Percentiles rank a stretch among this genome's conserved stretches.
Conservation (phyloP, 768 basidiomycete species). For the Kondoa malvinella region DNA sequence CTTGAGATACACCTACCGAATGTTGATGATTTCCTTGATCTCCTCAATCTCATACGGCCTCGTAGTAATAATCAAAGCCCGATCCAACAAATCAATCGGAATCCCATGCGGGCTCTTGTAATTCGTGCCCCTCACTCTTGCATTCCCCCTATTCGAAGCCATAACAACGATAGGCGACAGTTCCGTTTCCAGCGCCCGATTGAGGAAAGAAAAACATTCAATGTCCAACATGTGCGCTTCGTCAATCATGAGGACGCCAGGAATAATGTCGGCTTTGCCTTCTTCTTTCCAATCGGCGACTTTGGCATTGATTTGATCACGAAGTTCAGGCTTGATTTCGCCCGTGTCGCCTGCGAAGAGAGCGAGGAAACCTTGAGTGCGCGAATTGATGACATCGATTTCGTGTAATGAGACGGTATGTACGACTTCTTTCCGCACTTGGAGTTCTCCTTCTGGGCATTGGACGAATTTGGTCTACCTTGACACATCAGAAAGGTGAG, state of each 20-base stretch:
- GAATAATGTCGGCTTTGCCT: conserved; percentile 93
- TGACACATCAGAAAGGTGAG: background rate
- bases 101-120: conserved; percentile 88
- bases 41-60: conserved; percentile 67
- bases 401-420: conserved; percentile 96
- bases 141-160: conserved; percentile 92
- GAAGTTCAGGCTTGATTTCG: conserved; percentile 91
- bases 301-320: conserved; percentile 90
- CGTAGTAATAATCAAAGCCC: conserved; percentile 89
- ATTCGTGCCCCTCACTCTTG: conserved; percentile 84
- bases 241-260: conserved; percentile 90
- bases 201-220: conserved; percentile 96
- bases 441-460: conserved; percentile 93
- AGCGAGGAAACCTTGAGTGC: conserved; percentile 95
- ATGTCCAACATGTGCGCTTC: conserved; percentile 99
- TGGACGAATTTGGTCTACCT: conserved; percentile 87
- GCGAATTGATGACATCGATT: conserved; percentile 97
- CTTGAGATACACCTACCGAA: conserved; percentile 46
- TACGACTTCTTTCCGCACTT: conserved; percentile 90
- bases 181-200: conserved; percentile 84
- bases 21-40: conserved; percentile 77
- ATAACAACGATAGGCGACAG: conserved; percentile 91
- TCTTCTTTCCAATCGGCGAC: conserved; percentile 97
- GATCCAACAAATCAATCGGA: conserved; percentile 82
- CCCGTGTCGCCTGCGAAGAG: conserved; percentile 85